Base-by-base conservation (phyloP, 257 asterid species). In the Primulina huaijiensis region DNA sequence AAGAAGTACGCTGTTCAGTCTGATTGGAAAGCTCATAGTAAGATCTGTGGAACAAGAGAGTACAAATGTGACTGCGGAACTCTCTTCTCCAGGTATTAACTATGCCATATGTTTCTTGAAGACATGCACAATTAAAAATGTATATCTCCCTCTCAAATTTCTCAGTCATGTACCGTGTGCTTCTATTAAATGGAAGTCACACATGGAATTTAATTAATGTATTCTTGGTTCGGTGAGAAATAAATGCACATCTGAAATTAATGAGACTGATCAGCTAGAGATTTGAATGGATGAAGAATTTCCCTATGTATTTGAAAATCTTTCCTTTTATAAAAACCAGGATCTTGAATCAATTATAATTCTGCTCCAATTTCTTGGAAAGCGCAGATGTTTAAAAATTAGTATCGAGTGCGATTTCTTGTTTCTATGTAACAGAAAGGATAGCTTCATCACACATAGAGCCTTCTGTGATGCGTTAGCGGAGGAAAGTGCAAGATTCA, bases 31-130 rank as follows among this genome's bases (percentile, higher is more conserved):
- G 98, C 98, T 68, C 97, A 90, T 78, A 72, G 80, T 73, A 92
- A 92, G 90, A 92, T 90, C 80, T 92, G 98, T 69, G 98, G 98
- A 8, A 92, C 98, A 5, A 72, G 97, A 30, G 97, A 92, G 84
- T 92, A 87, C 70, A 92, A 90, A 79, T 92, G 98, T 52, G 98
- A 90, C 72, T 92, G 98, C 71, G 98, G 98, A 33, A 92, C 95
- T 14, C 96, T 90, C 65, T 92, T 92, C 94, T 92, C 98, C 82
- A 90, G 98, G 97, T 89, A 80, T 17, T 2, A 25, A 21, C 10
- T 6, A 25, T 16, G 2, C 38, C 3, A 25, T 59, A 25, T 59
- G 19, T 21, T 33, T 43, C 16, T 60, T 40, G 19, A 70, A 34
- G 33, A 10, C 20, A 60, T 74, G 8, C 40, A 10, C 43, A 14